Conservation (phyloP, 371 early-diverging fungal genomes). For the Globomyces sp. region DNA sequence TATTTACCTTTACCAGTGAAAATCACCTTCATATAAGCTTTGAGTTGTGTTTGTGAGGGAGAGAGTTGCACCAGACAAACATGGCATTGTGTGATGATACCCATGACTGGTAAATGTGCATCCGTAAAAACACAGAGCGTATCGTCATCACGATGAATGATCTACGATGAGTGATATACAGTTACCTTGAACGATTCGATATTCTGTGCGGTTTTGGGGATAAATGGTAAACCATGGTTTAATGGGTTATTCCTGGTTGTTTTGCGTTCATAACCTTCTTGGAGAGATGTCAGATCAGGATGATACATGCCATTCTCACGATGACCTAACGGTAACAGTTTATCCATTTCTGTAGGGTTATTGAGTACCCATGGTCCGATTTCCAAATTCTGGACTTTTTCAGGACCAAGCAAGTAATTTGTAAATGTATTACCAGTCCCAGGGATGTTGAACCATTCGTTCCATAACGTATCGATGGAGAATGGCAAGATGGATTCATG, state of each 20-base stretch:
- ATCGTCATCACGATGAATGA: not conserved
- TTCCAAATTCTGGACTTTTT: no score
- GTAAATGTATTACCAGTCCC: conserved; percentile 1
- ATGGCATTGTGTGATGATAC: not conserved
- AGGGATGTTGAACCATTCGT: conserved; percentile 3
- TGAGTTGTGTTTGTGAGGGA: conserved; percentile 1
- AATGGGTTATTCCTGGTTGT: conserved; percentile 1
- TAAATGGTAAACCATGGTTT: conserved; percentile 11
- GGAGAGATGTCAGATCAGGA: not conserved
- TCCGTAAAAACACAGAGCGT: conserved; percentile 5
- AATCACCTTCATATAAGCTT: not conserved
- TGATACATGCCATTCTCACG: not conserved
- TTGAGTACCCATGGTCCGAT: conserved; percentile 7
- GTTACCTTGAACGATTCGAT: not conserved
- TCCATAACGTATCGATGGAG: conserved; percentile 2
- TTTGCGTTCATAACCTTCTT: conserved; percentile 8
- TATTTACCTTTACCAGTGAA: conserved; percentile 16
- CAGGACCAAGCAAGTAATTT: not conserved
- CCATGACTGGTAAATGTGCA: conserved; percentile 10
- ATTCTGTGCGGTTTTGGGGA: conserved; percentile 1
- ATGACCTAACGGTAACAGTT: conserved; percentile 3
- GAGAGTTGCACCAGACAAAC: not conserved
- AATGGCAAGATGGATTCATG: conserved; percentile 7
- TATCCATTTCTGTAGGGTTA: not conserved
- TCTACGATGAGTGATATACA: not conserved